Evolutionary conservation across 257 asterid species (phyloP), one percentile per base, ranked within the genome.

Genomic region (Anisodus tanguticus): DNA sequence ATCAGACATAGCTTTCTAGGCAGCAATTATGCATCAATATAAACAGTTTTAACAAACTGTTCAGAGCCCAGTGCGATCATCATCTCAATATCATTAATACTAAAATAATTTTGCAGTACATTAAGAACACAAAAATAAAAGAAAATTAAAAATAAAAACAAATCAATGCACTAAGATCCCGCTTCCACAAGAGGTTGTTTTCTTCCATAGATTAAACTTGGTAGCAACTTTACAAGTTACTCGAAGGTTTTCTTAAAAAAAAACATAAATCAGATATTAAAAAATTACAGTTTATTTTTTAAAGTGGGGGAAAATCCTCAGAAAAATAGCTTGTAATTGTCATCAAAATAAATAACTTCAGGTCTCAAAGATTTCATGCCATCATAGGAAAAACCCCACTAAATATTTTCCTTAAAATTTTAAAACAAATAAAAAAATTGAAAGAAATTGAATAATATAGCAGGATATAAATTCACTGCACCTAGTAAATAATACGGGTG

Each of bases 51-150:
- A 11, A 16, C 7, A 53, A 89, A 91, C 93, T 90, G 93, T 91
- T 95, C 98, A 95, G 98, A 95, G 98, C 98, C 98, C 98, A 95
- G 98, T 95, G 98, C 98, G 74, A 92, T 95, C 98, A 92, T 93
- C 98, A 92, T 85, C 39, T 92, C 94, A 13, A 85, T 59, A 59
- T 31, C 9, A 31, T 12, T 22, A 5, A 26, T 41, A 35, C 4
- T 37, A 3, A 8, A 16, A 39, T 9, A 6, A 31, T 13, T 62
- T 45, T 64, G 0, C 11, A 63, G 22, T 0, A 31, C 3, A n/a
- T 6, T 5, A 55, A 51, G 31, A n/a, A 58, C 11, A 17, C 26
- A 22, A 22, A 4, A 9, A 0, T 8, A 15, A 0, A 8, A 1
- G 39, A 2, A 70, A n/a, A 41, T 41, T 1, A 12, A 81, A 15